Conservation (phyloP, 768 basidiomycete species). For the Hydnomerulius pinastri region DNA sequence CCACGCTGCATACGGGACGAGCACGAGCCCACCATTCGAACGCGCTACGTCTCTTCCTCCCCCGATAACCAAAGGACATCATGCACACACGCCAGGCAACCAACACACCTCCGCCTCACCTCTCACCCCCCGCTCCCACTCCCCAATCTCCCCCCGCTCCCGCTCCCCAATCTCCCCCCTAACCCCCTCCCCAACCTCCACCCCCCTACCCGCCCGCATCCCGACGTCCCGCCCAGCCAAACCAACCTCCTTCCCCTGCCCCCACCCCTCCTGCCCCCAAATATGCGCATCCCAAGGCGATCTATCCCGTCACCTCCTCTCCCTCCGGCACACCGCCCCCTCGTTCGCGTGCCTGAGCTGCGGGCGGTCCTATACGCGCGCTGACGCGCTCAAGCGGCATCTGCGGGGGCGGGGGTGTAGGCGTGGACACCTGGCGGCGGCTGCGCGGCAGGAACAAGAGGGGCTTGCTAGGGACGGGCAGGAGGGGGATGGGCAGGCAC, state of each 20-base stretch:
- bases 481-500: conserved; percentile 11
- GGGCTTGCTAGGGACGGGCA: neutral
- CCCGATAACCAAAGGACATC: no score
- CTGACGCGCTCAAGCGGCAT: conserved; percentile 36
- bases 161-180: no score
- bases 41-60: neutral
- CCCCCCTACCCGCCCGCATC: neutral
- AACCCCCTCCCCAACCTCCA: neutral
- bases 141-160: no score
- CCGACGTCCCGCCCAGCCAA: conserved; percentile 3
- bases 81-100: no score
- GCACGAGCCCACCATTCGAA: neutral
- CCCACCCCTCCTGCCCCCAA: conserved; percentile 24
- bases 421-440: conserved; percentile 20
- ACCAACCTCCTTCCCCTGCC: conserved; percentile 24
- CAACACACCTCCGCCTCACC: no score
- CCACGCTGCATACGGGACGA: neutral
- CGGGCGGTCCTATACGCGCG: conserved; percentile 29
- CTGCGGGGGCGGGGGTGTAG: conserved; percentile 29
- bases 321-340: conserved; percentile 29
- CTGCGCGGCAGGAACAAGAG: neutral
- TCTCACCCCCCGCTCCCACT: no score
- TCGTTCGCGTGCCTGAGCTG: conserved; percentile 25
- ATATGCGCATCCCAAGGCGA: conserved; percentile 31
- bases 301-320: conserved; percentile 30